Percentiles rank a stretch among this genome's conserved stretches.
These are phyloP conservation scores for Penicillium brevicompactum DNA, from an alignment of 2,329 filamentous ascomycete genomes.

Conservation along the genomic window DNA sequence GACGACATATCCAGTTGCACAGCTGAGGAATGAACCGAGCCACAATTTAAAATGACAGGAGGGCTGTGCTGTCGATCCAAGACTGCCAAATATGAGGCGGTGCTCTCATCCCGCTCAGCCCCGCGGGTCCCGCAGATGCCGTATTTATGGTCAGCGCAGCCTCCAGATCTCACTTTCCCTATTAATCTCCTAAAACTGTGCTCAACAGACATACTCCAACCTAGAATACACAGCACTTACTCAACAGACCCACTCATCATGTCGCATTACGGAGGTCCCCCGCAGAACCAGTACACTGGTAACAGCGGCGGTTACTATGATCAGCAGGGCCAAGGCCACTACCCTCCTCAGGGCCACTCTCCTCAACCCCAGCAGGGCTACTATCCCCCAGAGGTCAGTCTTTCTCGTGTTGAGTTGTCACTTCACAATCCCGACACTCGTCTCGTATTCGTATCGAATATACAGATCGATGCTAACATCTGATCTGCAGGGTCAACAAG, in stretches of 20 bases:
- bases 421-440: background rate
- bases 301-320: slow-evolving; percentile 20
- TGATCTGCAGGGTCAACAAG: slow-evolving; percentile 18
- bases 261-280: slow-evolving; percentile 23
- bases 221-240: background rate
- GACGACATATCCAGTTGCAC: background rate
- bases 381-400: slow-evolving; percentile 30
- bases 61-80: slow-evolving; percentile 16
- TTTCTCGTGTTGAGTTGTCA: background rate
- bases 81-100: slow-evolving; percentile 14
- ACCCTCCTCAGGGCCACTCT: slow-evolving; percentile 23
- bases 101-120: slow-evolving; percentile 18
- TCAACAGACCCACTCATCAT: slow-evolving; percentile 6
- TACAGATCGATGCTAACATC: background rate
- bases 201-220: background rate
- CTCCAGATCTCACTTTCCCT: background rate
- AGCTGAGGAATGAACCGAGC: background rate
- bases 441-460: background rate
- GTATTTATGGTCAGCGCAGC: slow-evolving; percentile 6
- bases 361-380: slow-evolving; percentile 27
- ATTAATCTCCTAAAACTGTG: background rate
- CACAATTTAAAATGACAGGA: slow-evolving; percentile 5
- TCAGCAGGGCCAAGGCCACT: slow-evolving; percentile 23
- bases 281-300: slow-evolving; percentile 27
- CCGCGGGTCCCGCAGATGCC: slow-evolving; percentile 11